A percentile compares a stretch with the other conserved stretches of the same genome.
phyloP scores from a whole-genome alignment of 306 rosid genomes.

The Quercus wislizeni region DNA sequence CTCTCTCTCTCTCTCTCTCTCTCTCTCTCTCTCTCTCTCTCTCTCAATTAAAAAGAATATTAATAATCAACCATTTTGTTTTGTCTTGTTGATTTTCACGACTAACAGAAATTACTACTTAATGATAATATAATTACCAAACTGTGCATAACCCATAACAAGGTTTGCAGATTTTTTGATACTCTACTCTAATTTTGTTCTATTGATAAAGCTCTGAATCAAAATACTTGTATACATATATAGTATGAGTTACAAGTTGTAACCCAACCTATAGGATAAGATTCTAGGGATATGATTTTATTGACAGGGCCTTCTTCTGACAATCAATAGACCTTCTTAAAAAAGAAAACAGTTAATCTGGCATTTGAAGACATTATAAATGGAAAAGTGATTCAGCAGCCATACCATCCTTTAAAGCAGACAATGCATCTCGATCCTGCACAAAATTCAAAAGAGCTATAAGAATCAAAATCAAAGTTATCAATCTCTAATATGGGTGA shows the following conservation, averaged over 20 bases:
- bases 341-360: background rate
- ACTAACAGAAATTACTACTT: background rate
- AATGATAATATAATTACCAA: background rate
- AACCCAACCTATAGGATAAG: background rate
- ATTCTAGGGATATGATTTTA: background rate
- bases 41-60: no score
- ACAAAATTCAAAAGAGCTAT: constrained; percentile 10
- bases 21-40: no score
- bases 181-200: background rate
- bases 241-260: background rate
- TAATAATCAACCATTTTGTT: background rate
- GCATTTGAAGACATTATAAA: background rate
- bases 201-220: background rate
- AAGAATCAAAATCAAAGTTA: constrained; percentile 13
- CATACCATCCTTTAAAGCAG: constrained; percentile 75
- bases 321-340: background rate
- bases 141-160: background rate
- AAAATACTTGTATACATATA: no score
- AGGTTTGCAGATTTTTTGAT: background rate
- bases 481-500: background rate
- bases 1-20: no score
- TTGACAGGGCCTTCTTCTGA: background rate
- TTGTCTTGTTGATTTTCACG: background rate
- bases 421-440: constrained; percentile 60
- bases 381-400: constrained; percentile 11